These are phyloP conservation scores for Globisporangium abappressorium DNA, from an alignment of 352 stramenopile species.

Conservation along the genomic window DNA sequence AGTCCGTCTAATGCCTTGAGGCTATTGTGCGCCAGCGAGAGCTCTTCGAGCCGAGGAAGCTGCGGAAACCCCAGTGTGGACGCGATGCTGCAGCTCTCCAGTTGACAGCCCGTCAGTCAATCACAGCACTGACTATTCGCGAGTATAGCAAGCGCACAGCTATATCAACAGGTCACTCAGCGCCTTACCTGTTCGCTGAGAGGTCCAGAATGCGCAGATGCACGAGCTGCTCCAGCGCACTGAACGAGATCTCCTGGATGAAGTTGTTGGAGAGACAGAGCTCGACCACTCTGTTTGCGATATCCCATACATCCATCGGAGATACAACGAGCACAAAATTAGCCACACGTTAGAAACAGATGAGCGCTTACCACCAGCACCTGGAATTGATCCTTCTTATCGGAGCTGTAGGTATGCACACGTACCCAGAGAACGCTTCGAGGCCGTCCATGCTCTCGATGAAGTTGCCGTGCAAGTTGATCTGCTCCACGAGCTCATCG, in stretches of 20 bases:
- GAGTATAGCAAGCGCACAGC: not conserved
- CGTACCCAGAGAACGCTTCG: constrained; percentile 48
- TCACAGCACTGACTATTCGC: not conserved
- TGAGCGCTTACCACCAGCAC: not conserved
- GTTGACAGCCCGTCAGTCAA: not conserved
- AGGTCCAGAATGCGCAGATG: constrained; percentile 72
- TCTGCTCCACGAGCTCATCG: constrained; percentile 55
- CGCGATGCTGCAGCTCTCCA: constrained; percentile 31
- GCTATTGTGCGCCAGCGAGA: constrained; percentile 77
- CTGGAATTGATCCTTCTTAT: not conserved
- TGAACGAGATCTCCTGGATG: constrained; percentile 72
- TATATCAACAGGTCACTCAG: not conserved
- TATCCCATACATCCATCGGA: not conserved
- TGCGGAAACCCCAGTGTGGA: constrained; percentile 59
- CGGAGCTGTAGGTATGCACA: not conserved
- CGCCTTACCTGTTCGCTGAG: constrained; percentile 60
- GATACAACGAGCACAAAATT: not conserved
- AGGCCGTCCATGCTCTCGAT: constrained; percentile 67
- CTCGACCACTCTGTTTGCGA: constrained; percentile 41
- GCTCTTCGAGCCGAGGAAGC: constrained; percentile 57
- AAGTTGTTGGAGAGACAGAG: constrained; percentile 81
- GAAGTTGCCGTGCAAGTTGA: constrained; percentile 78
- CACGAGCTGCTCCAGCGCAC: constrained; percentile 55
- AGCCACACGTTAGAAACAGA: not conserved
- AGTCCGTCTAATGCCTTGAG: constrained; percentile 51